Evolutionary conservation across 2,329 filamentous ascomycete genomes (phyloP).

Genomic region (Colletotrichum sp.): DNA sequence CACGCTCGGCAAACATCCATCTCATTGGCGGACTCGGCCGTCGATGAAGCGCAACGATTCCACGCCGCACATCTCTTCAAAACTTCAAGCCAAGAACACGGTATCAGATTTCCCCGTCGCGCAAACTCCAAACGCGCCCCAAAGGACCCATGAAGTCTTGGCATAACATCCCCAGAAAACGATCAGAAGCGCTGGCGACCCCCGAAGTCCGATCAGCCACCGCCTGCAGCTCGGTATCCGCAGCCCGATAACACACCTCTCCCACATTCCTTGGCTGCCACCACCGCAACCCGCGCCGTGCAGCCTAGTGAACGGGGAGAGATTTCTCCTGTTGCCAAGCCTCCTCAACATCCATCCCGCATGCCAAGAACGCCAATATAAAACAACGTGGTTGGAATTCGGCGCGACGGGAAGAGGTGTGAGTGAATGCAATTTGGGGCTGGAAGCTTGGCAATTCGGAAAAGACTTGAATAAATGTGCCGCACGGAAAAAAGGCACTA

Average conservation of each 20-base stretch:
- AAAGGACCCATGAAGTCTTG: not conserved
- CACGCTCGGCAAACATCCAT: no score
- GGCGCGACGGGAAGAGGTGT: not conserved
- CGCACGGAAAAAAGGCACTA: not conserved
- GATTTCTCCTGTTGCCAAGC: not conserved
- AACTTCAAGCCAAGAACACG: not conserved
- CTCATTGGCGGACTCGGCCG: not conserved
- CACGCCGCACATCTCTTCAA: not conserved
- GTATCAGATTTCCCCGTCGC: not conserved
- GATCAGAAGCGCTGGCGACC: not conserved
- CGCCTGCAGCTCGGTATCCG: not conserved
- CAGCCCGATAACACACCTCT: not conserved
- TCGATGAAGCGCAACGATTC: not conserved
- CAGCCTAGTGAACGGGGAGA: not conserved
- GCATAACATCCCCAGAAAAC: not conserved
- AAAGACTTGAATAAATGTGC: not conserved
- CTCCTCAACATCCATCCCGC: not conserved
- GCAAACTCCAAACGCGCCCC: not conserved
- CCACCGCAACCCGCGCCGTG: not conserved
- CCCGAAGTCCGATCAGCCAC: not conserved
- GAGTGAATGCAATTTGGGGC: not conserved
- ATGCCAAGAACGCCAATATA: not conserved
- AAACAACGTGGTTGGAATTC: not conserved
- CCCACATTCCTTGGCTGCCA: not conserved
- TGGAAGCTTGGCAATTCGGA: not conserved